A percentile compares a stretch with the other conserved stretches of the same genome.
Evolutionary conservation across 768 basidiomycete species (phyloP).

Genomic region (Favolaschia claudopus): DNA sequence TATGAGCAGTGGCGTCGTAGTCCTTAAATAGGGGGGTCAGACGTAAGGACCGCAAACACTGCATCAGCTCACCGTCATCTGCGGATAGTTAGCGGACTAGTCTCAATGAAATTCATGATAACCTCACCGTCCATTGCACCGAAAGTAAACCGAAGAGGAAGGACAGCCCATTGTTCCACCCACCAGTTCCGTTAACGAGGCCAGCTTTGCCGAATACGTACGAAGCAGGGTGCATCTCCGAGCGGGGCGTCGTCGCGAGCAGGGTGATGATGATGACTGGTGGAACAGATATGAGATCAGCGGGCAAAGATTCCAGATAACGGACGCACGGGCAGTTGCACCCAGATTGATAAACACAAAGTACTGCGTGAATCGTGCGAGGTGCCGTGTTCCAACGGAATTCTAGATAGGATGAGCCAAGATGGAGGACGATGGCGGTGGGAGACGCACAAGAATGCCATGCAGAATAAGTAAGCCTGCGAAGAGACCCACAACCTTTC

Average conservation of each 20-base stretch:
- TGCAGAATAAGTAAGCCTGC: conserved; percentile 78
- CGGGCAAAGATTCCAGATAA: not conserved
- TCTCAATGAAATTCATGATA: no score
- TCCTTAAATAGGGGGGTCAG: conserved; percentile 55
- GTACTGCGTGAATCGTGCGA: conserved; percentile 75
- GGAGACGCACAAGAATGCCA: conserved; percentile 64
- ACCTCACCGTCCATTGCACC: conserved; percentile 88
- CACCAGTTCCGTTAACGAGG: conserved; percentile 82
- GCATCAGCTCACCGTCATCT: conserved; percentile 64
- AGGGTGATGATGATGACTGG: conserved; percentile 86
- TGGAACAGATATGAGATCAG: conserved; percentile 8
- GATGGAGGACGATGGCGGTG: not conserved
- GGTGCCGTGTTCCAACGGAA: conserved; percentile 75
- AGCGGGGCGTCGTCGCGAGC: conserved; percentile 73
- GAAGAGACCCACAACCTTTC: conserved; percentile 83
- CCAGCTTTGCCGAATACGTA: conserved; percentile 84
- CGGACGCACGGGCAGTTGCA: conserved; percentile 65
- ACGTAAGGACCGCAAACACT: not conserved
- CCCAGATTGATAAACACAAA: conserved; percentile 93
- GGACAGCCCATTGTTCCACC: conserved; percentile 79
- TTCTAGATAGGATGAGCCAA: conserved; percentile 49
- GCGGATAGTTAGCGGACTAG: no score
- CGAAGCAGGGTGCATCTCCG: conserved; percentile 80
- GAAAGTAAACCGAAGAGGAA: conserved; percentile 86
- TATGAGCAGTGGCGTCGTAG: conserved; percentile 84